Evolutionary conservation across 1,284 basidiomycete genomes (phyloP), one percentile per base, ranked within the genome.

Genomic region (Omphalotus olearius): DNA sequence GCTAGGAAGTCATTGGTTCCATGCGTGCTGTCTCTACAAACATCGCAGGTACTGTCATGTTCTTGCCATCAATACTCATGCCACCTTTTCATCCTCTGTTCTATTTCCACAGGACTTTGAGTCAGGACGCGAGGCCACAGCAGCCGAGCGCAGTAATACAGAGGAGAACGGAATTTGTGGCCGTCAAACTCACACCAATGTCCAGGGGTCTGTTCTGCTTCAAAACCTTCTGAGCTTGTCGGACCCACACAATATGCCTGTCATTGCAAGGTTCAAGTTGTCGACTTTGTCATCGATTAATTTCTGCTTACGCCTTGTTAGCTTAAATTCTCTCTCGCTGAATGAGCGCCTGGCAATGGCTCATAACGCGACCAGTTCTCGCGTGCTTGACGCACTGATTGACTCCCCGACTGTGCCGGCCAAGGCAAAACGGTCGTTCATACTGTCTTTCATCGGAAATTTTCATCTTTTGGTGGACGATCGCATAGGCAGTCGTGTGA

Each of bases 161-260:
- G 26, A 45, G 42, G 48, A 25, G 45, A 58, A 59, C 59, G 57
- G 60, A 56, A 49, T 57, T 50, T 59, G 20, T 59, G 26, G 56
- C 53, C 1, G 57, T 55, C 17, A 56, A 64, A 47, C 55, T 39
- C 83, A 82, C 62, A 82, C 84, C 3, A 90, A 82, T 59, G 79
- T 88, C n/a, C 92, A 93, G 65, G 94, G 94, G 1, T 89, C 91
- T 6, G 66, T 96, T 10, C 68, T 98, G 4, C 69, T 97, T 2
- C 93, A 97, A 66, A 83, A 88, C 1, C 71, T 96, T 52, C 75
- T 96, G 16, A 78, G 75, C 26, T 74, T 95, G 11, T 67, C 80
- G 0, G 69, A 78, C 5, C 83, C 85, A 0, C 76, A 86, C 57
- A 86, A 88, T 61, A 72, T 78, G 46, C 64, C 79, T 17, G 79